Percentiles rank a stretch among this genome's conserved stretches.
phyloP scores from a whole-genome alignment of 345 rosid species.

The Trapa incisa region DNA sequence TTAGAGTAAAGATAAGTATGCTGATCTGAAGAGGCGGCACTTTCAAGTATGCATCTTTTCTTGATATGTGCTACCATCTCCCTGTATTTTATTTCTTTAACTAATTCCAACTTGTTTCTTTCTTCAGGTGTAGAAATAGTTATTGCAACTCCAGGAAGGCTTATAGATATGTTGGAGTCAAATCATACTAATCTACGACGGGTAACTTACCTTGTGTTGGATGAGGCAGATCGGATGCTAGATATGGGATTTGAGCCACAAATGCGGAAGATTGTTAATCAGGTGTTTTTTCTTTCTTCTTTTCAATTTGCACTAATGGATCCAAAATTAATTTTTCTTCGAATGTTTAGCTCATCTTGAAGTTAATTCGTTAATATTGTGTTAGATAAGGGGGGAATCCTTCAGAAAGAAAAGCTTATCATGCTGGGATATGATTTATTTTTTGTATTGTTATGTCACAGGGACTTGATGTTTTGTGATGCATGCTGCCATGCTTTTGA shows the following conservation, averaged over 20 bases:
- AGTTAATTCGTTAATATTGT: neutral
- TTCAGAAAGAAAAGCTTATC: neutral
- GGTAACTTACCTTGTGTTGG: constrained; percentile 94
- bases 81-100: neutral
- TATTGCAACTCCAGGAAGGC: constrained; percentile 97
- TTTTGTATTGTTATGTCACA: neutral
- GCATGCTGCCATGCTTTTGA: neutral
- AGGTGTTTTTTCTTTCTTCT: constrained; percentile 26
- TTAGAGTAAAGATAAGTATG: constrained; percentile 24
- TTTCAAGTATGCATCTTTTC: constrained; percentile 23
- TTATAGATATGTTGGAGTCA: constrained; percentile 97
- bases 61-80: neutral
- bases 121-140: constrained; percentile 82
- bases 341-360: too few species aligned
- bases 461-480: neutral
- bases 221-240: constrained; percentile 98
- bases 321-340: too few species aligned
- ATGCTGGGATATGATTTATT: neutral
- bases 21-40: constrained; percentile 21
- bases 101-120: constrained; percentile 3
- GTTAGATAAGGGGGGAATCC: neutral
- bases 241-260: constrained; percentile 99
- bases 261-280: constrained; percentile 76
- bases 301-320: neutral
- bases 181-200: constrained; percentile 87